A percentile compares a stretch with the other conserved stretches of the same genome.
These are phyloP conservation scores for Gyromitra esculenta DNA, from an alignment of 2,329 filamentous ascomycete species.

Conservation along the genomic window DNA sequence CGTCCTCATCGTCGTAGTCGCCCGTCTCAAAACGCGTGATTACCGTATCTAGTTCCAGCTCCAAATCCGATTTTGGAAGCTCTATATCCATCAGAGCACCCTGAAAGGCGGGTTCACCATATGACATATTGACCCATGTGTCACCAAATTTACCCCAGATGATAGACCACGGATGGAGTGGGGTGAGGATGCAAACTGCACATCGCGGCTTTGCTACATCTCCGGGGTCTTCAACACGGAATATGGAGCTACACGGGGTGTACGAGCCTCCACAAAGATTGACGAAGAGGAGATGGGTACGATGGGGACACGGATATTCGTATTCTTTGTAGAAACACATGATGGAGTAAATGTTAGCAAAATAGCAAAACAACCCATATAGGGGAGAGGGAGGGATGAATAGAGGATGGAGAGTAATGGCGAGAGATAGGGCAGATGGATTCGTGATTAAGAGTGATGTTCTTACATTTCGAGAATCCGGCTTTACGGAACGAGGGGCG, in stretches of 20 bases:
- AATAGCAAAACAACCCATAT: too few species aligned
- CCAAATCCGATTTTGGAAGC: not conserved
- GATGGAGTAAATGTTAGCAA: not conserved
- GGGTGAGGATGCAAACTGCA: not conserved
- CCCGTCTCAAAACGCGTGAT: too few species aligned
- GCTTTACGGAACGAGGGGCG: not conserved
- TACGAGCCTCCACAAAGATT: not conserved
- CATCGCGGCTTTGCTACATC: not conserved
- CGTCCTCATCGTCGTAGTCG: too few species aligned
- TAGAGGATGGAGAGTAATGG: not conserved
- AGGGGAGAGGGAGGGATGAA: not conserved
- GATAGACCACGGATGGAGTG: constrained; percentile 5
- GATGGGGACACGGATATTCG: not conserved
- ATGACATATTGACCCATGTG: constrained; percentile 15
- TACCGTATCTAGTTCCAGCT: not conserved
- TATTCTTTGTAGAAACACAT: constrained; percentile 27
- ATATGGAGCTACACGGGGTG: constrained; percentile 5
- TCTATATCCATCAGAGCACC: not conserved
- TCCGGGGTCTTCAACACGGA: not conserved
- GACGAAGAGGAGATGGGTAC: not conserved
- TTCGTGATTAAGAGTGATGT: not conserved
- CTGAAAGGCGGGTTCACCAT: not conserved
- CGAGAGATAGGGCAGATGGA: not conserved
- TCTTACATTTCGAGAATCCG: not conserved
- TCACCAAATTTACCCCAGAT: constrained; percentile 1